These are phyloP conservation scores for Tilletia caries DNA, from an alignment of 1,284 basidiomycete species.

Conservation along the genomic window DNA sequence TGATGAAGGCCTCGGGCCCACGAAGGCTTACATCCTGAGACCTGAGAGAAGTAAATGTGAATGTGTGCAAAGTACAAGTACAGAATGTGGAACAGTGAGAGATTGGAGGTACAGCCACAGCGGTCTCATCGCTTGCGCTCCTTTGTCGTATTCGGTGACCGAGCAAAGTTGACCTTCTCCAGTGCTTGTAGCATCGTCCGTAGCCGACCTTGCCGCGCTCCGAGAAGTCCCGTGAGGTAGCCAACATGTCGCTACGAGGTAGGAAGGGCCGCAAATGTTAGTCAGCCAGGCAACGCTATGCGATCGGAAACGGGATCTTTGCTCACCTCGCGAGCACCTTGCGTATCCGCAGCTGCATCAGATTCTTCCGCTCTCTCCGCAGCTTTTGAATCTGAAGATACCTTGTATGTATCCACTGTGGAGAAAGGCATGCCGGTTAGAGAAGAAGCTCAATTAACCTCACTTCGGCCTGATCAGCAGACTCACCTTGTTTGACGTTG, in stretches of 20 bases:
- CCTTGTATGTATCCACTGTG: not conserved
- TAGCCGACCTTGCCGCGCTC: not conserved
- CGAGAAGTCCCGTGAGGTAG: not conserved
- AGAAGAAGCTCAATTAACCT: no score
- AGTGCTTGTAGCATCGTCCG: not conserved
- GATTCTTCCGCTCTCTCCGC: not conserved
- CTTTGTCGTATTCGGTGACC: not conserved
- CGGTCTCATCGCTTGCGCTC: slow-evolving; percentile 6
- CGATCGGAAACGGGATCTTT: not conserved
- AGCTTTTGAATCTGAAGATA: not conserved
- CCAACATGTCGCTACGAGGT: not conserved
- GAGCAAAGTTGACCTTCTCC: slow-evolving; percentile 12
- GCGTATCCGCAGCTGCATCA: not conserved
- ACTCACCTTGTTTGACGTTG: slow-evolving; percentile 31
- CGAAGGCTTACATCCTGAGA: not conserved
- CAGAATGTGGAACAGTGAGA: not conserved
- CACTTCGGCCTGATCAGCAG: no score
- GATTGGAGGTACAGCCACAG: not conserved
- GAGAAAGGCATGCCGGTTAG: not conserved
- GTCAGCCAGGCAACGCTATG: not conserved
- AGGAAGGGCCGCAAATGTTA: not conserved
- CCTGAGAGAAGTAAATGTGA: not conserved
- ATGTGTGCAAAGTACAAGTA: not conserved
- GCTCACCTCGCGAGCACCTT: not conserved
- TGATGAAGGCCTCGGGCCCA: not conserved